Evolutionary conservation across 495 filamentous ascomycete species (phyloP), one percentile per base, ranked within the genome.

Genomic region (Penicillium paradoxum): DNA sequence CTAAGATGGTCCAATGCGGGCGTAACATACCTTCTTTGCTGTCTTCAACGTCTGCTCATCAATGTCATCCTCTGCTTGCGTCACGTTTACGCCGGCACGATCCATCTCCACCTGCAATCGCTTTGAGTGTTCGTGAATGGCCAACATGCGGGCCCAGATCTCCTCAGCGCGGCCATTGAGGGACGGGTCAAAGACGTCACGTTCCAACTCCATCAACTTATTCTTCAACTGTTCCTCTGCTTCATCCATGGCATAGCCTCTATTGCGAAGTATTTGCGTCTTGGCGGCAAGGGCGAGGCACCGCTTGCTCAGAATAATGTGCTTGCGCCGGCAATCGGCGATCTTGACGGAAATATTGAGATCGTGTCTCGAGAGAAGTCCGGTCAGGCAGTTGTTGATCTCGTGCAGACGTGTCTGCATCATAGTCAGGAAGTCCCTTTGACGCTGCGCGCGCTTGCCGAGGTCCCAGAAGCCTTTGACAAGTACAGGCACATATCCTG

Each of bases 71-170:
- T 76, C 72, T 7, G 69, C 65, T 65, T 68, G 74, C 56, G 53
- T 69, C 48, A 66, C 82, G 68, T 59, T 80, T 17, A 67, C 55
- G 53, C 79, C 83, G 48, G 78, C 66, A 63, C 82, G 86, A 59
- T 87, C 84, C 57, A 93, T 78, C 73, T 96, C 91, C 45, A 78
- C 78, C 69, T 90, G 86, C 56, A 99, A 72, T 40, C 82, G 80
- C 62, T 85, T 83, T 30, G 88, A 87, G 56, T 90, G 81, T 55
- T 92, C 89, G 57, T 89, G 76, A 32, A 97, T 82, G 22, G 85
- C 85, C 49, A 95, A 81, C 80, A 99, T 86, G 29, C 95, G 77
- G 32, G 93, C 95, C 93, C 93, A 99, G 44, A 99, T 87, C 74
- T 99, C 93, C 69, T 99, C 93, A 46, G 83, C 83, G 49, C 91